These are phyloP conservation scores for Melanomma pulvis-pyrius DNA, from an alignment of 495 filamentous ascomycete species.

Conservation along the genomic window DNA sequence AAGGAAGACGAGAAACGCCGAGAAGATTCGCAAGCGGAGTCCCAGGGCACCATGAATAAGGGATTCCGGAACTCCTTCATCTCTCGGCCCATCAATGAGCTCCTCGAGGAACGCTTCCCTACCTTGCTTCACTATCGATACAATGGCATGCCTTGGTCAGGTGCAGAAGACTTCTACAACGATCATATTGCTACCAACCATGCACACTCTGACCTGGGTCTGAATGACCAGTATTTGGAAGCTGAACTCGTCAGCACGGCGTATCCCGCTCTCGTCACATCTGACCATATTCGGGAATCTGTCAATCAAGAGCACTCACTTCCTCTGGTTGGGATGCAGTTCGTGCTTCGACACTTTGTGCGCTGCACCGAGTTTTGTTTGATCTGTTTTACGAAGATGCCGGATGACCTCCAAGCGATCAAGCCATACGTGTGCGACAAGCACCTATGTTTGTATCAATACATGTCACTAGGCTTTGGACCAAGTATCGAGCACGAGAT, in stretches of 20 bases:
- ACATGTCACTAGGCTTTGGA: constrained; percentile 85
- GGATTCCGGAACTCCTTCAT: constrained; percentile 64
- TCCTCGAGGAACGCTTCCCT: constrained; percentile 70
- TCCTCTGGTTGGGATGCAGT: constrained; percentile 78
- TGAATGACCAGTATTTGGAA: constrained; percentile 46
- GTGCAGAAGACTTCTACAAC: constrained; percentile 64
- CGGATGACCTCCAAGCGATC: constrained; percentile 77
- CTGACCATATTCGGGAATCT: constrained; percentile 41
- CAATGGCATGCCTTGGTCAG: constrained; percentile 64
- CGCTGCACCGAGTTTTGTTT: constrained; percentile 87
- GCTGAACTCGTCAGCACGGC: constrained; percentile 37
- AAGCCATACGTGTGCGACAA: constrained; percentile 89
- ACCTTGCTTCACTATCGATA: constrained; percentile 63
- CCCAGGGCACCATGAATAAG: constrained; percentile 14
- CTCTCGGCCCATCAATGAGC: constrained; percentile 68
- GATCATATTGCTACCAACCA: constrained; percentile 49
- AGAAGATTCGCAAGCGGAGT: constrained; percentile 25
- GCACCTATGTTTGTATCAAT: constrained; percentile 84
- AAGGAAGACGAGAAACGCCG: constrained; percentile 38
- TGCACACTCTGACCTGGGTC: constrained; percentile 37
- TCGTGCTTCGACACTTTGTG: constrained; percentile 75
- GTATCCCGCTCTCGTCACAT: constrained; percentile 40
- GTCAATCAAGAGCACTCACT: constrained; percentile 51
- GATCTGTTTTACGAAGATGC: constrained; percentile 75
- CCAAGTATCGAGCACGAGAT: constrained; percentile 87